Evolutionary conservation across 306 rosid species (phyloP), one percentile per base, ranked within the genome.

Genomic region (Fragaria ananassa): DNA sequence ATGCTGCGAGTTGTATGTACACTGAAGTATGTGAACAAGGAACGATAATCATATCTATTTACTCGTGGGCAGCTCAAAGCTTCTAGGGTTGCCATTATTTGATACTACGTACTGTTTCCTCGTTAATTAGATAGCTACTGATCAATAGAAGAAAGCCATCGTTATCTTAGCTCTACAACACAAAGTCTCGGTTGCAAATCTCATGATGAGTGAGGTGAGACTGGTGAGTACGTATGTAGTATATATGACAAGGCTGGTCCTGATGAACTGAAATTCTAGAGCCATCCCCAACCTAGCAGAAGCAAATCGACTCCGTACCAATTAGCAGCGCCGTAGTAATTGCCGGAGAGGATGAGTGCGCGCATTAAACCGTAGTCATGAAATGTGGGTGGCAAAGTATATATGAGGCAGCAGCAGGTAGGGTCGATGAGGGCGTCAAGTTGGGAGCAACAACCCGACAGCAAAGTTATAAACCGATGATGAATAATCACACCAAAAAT

Each of bases 401-500:
- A 17, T 6, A 19, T 2, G 35, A 42, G 45, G 11, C 45, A 70
- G 83, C 4, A 3, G 78, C 71, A 70, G 21, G 78, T 57, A 72
- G 81, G 83, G 27, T 69, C 74, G 64, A 63, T 2, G 42, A 56
- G 27, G 42, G 74, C 18, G 74, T 65, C 74, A 79, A 83, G 44
- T 29, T 34, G 25, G 25, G 29, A 47, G 65, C 66, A 62, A 21
- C 77, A 64, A 79, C 19, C 68, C 63, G 74, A 75, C 85, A 53
- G 19, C 41, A 64, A 35, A 47, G 54, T 61, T 44, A 25, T 41
- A 23, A 21, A 21, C 7, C 39, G 47, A 42, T 42, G 65, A 49
- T 56, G 60, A 53, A 54, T n/a, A 53, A 54, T n/a, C 13, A 5
- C 21, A 35, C 13, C 9, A 61, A 15, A 62, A 62, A 62, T 18